Evolutionary conservation across 2,329 filamentous ascomycete species (phyloP).

Genomic region (Fusarium floridanum): DNA sequence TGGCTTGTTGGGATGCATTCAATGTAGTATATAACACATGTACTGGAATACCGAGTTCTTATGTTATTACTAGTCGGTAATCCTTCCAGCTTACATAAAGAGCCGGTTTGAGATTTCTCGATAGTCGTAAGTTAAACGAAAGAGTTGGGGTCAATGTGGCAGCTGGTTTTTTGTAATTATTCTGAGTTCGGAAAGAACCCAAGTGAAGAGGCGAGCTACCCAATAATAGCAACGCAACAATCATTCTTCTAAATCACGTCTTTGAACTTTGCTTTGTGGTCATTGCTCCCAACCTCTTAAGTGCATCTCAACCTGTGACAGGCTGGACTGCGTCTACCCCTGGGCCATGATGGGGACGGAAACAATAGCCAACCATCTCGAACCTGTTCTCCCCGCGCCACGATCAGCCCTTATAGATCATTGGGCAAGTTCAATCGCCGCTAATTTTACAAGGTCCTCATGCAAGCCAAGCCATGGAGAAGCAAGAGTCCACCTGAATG

Average conservation of each 20-base stretch:
- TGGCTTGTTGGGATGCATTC: neutral
- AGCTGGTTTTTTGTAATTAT: neutral
- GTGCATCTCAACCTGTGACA: neutral
- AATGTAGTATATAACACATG: neutral
- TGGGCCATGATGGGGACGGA: neutral
- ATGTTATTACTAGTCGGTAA: neutral
- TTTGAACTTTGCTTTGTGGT: neutral
- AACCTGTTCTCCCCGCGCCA: neutral
- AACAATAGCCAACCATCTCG: neutral
- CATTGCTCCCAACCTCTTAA: neutral
- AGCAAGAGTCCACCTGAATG: no score
- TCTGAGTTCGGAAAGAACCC: neutral
- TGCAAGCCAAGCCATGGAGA: no score
- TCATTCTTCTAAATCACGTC: neutral
- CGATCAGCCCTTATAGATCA: neutral
- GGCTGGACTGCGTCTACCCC: neutral
- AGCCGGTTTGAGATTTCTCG: neutral
- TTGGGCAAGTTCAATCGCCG: neutral
- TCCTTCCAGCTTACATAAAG: neutral
- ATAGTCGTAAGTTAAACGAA: neutral
- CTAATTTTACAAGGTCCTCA: neutral
- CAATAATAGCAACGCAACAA: neutral
- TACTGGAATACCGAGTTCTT: neutral
- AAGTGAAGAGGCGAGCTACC: neutral
- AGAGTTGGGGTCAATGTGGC: neutral